Base-by-base conservation (phyloP, 208 protist species). In the Leishmania aethiopica region DNA sequence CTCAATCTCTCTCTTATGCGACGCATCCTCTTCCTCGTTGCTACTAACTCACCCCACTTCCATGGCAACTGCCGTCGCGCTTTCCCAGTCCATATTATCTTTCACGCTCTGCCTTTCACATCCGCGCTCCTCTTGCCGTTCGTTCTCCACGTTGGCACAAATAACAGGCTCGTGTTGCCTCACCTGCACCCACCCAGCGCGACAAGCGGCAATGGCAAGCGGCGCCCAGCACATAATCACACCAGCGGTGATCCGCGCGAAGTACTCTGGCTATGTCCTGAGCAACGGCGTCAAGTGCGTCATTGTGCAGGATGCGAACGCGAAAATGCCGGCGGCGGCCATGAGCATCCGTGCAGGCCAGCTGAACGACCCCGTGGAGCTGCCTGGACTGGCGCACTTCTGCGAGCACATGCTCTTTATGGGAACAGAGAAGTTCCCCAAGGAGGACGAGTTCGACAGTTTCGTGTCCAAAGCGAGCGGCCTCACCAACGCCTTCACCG, bases 391-490 rank as follows among this genome's bases (percentile, higher is more conserved):
- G 51, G 96, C 95, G 1, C 97, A 99, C 88, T 96, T 99, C 79
- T 96, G 90, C 73, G 97, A 99, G 86, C 97, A 99, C 84, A 99
- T 99, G 97, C 89, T 98, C 8, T 99, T 99, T 81, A 95, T 98
- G 86, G 97, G 97, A 8, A 98, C 95, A 5, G 90, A 89, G 72
- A 98, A 97, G 83, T 99, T 96, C 88, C 97, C 97, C 28, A 70
- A 89, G 40, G 98, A 99, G 86, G 91, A 95, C 77, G 89, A 92
- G 77, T 99, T 97, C 83, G 83, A 89, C 81, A 81, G 67, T 17
- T 97, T 89, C 73, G 88, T 98, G 11, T 85, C 78, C 19, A 91
- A 96, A 45, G 85, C 96, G 80, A 86, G 88, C 51, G 97, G 97
- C 22, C 77, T 73, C 53, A 85, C 77, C 78, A 99, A 99, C 79